These are phyloP conservation scores for Ogataea saltuana DNA, from an alignment of 805 yeast species.

Conservation along the genomic window DNA sequence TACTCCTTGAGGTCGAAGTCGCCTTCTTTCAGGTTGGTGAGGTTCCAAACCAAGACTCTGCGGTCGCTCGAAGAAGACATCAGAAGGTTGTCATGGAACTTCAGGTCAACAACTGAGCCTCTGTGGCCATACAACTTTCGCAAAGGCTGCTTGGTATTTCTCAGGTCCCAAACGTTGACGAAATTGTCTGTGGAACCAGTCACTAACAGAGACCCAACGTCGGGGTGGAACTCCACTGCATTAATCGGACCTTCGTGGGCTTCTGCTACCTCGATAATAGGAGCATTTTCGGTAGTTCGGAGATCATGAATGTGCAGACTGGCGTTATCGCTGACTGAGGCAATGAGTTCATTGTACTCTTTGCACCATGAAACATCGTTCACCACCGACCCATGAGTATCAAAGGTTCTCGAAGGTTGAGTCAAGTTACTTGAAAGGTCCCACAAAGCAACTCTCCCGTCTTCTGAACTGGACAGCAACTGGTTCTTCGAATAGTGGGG, in stretches of 20 bases:
- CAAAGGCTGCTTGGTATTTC: slow-evolving; percentile 59
- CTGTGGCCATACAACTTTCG: slow-evolving; percentile 70
- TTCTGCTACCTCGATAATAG: slow-evolving; percentile 47
- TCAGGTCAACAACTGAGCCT: slow-evolving; percentile 54
- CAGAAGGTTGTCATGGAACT: slow-evolving; percentile 50
- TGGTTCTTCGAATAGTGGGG: slow-evolving; percentile 37
- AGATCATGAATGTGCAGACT: slow-evolving; percentile 62
- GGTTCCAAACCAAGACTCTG: slow-evolving; percentile 74
- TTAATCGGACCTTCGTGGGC: slow-evolving; percentile 66
- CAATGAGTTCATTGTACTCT: slow-evolving; percentile 49
- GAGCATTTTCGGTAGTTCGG: slow-evolving; percentile 39
- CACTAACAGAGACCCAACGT: slow-evolving; percentile 54
- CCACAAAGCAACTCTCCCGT: slow-evolving; percentile 71
- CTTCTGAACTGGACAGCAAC: slow-evolving; percentile 67
- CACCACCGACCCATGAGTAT: slow-evolving; percentile 56
- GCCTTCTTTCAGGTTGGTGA: slow-evolving; percentile 55
- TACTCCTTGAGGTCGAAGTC: slow-evolving; percentile 55
- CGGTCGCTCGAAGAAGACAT: slow-evolving; percentile 66
- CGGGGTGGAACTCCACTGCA: slow-evolving; percentile 66
- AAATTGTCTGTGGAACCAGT: slow-evolving; percentile 79
- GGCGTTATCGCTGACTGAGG: slow-evolving; percentile 70
- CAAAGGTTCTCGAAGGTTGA: slow-evolving; percentile 50
- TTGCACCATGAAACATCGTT: slow-evolving; percentile 68
- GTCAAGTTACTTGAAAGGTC: slow-evolving; percentile 38
- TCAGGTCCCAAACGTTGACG: slow-evolving; percentile 73